These are phyloP conservation scores for Cynara cardunculus DNA, from an alignment of 129 eudicot species.

Conservation along the genomic window DNA sequence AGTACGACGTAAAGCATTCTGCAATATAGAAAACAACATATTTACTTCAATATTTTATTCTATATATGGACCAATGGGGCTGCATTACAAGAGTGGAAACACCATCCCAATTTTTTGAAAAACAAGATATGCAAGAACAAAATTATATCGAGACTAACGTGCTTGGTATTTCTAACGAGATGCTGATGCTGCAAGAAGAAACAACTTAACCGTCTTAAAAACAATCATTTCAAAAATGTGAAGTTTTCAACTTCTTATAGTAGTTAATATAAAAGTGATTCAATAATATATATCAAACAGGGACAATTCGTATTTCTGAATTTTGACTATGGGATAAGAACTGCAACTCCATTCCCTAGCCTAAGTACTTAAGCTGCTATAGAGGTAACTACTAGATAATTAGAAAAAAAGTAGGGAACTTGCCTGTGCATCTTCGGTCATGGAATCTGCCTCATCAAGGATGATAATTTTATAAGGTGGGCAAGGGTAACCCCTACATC, in stretches of 20 bases:
- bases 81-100: neutral
- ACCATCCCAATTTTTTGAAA: neutral
- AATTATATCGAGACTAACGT: neutral
- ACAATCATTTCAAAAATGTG: neutral
- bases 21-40: conserved; percentile 29
- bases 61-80: neutral
- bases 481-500: conserved; percentile 85
- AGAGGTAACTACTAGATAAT: neutral
- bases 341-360: neutral
- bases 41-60: neutral
- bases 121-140: neutral
- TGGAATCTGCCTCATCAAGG: conserved; percentile 98
- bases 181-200: neutral
- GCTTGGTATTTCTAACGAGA: neutral
- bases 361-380: neutral
- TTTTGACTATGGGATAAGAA: neutral
- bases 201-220: neutral
- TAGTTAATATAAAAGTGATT: neutral
- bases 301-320: neutral
- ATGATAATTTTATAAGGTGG: conserved; percentile 94
- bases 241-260: neutral
- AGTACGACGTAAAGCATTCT: conserved; percentile 97
- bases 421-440: conserved; percentile 99
- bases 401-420: conserved; percentile 6
- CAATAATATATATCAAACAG: neutral